Evolutionary conservation across 2,329 filamentous ascomycete genomes (phyloP).

Genomic region (Metarhizium robertsii): DNA sequence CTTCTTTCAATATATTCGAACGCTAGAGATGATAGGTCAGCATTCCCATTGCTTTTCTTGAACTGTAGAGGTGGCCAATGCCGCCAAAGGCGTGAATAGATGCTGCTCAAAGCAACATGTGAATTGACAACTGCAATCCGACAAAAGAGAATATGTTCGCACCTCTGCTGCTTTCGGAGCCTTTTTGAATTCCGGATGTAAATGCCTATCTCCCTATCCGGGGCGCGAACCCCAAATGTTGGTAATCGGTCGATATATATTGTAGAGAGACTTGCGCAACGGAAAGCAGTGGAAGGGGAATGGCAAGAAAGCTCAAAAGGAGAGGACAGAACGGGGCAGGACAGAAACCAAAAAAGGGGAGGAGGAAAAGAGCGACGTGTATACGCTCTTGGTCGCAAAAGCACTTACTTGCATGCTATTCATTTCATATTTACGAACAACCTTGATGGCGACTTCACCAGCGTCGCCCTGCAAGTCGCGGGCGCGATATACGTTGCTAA

Average conservation of each 20-base stretch:
- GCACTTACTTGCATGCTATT: slow-evolving; percentile 91
- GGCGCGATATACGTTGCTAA: slow-evolving; percentile 96
- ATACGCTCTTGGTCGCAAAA: slow-evolving; percentile 8
- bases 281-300: background rate
- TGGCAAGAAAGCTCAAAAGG: slow-evolving; percentile 11
- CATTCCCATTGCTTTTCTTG: slow-evolving; percentile 1
- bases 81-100: background rate
- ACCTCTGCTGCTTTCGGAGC: slow-evolving; percentile 96
- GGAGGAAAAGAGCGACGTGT: slow-evolving; percentile 11
- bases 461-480: slow-evolving; percentile 61
- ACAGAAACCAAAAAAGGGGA: slow-evolving; percentile 10
- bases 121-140: background rate
- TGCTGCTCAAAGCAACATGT: background rate
- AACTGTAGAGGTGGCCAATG: background rate
- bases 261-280: slow-evolving; percentile 1
- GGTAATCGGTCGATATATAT: slow-evolving; percentile 32
- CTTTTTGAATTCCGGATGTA: slow-evolving; percentile 95
- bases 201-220: slow-evolving; percentile 74
- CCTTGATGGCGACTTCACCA: slow-evolving; percentile 90
- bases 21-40: slow-evolving; percentile 48
- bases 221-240: slow-evolving; percentile 36
- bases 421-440: slow-evolving; percentile 98
- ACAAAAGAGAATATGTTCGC: slow-evolving; percentile 33
- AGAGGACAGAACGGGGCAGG: slow-evolving; percentile 5
- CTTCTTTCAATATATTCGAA: slow-evolving; percentile 96